Percentiles rank a stretch among this genome's conserved stretches.
phyloP scores from a whole-genome alignment of 148 eudicot genomes.

The Salicornia ramosissima region DNA sequence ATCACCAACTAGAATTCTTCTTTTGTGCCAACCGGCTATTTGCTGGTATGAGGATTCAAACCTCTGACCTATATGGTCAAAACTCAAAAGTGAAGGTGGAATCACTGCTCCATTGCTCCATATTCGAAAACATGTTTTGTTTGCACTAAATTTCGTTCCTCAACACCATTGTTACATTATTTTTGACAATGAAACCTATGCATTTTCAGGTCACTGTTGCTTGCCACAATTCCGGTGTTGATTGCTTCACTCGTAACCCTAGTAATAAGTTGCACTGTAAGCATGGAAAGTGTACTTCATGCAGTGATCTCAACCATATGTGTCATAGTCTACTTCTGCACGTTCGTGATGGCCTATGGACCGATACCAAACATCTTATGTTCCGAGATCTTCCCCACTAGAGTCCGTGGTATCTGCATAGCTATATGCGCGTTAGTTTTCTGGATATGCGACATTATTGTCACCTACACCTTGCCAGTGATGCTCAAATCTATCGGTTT shows the following conservation, averaged over 20 bases:
- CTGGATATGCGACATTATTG: slow-evolving; percentile 73
- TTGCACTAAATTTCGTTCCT: no score
- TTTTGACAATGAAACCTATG: neutral
- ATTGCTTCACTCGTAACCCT: slow-evolving; percentile 47
- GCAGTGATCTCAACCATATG: slow-evolving; percentile 68
- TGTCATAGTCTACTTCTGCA: slow-evolving; percentile 77
- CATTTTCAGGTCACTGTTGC: slow-evolving; percentile 59
- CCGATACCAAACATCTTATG: slow-evolving; percentile 91
- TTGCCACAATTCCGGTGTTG: slow-evolving; percentile 65
- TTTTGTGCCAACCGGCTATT: no score
- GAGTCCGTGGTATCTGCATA: slow-evolving; percentile 94
- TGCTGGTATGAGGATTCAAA: no score
- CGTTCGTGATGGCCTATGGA: slow-evolving; percentile 78
- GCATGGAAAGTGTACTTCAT: slow-evolving; percentile 42
- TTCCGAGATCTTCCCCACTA: slow-evolving; percentile 89
- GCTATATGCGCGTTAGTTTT: slow-evolving; percentile 71
- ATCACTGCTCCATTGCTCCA: no score
- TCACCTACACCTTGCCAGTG: slow-evolving; percentile 70
- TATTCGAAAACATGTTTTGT: no score
- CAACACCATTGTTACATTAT: neutral
- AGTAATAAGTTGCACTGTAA: slow-evolving; percentile 38
- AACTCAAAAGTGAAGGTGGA: no score
- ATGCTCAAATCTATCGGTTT: slow-evolving; percentile 70
- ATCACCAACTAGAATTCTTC: no score
- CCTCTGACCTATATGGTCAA: no score